phyloP scores from a whole-genome alignment of 2,329 filamentous ascomycete genomes.

The Calonectria hongkongensis region DNA sequence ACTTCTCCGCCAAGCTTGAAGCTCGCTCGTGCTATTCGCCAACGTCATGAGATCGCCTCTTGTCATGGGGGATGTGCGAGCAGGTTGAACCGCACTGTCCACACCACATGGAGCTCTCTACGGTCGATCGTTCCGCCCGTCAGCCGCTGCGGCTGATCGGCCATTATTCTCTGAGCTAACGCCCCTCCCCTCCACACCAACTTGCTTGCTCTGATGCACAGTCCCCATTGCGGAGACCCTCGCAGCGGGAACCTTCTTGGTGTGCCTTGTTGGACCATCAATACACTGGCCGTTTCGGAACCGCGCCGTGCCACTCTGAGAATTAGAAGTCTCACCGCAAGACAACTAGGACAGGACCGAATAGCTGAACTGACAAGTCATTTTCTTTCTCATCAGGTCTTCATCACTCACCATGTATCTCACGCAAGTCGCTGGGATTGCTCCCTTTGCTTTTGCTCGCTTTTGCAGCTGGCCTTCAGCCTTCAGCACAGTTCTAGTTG shows the following conservation, averaged over 20 bases:
- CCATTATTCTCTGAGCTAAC: background rate
- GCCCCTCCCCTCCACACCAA: background rate
- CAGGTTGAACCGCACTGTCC: conserved; percentile 13
- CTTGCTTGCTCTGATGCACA: background rate
- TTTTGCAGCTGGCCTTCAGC: background rate
- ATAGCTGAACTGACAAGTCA: conserved; percentile 42
- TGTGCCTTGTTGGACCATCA: conserved; percentile 18
- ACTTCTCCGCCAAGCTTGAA: conserved; percentile 24
- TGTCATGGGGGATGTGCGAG: background rate
- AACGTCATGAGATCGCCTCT: background rate
- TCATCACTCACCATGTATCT: conserved; percentile 12
- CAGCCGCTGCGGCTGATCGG: conserved; percentile 25
- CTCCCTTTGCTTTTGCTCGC: conserved; percentile 12
- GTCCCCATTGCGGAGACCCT: conserved; percentile 9
- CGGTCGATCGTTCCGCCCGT: conserved; percentile 5
- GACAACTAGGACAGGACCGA: conserved; percentile 26
- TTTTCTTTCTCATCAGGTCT: conserved; percentile 21
- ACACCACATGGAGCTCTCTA: background rate
- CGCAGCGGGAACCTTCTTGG: conserved; percentile 4
- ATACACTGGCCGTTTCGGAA: conserved; percentile 24
- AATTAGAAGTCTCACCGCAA: conserved; percentile 30
- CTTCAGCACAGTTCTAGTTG: background rate
- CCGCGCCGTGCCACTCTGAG: conserved; percentile 25
- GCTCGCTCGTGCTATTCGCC: background rate
- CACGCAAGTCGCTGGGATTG: conserved; percentile 8